Evolutionary conservation across 2,329 filamentous ascomycete genomes (phyloP).

Genomic region (Calycina marina): DNA sequence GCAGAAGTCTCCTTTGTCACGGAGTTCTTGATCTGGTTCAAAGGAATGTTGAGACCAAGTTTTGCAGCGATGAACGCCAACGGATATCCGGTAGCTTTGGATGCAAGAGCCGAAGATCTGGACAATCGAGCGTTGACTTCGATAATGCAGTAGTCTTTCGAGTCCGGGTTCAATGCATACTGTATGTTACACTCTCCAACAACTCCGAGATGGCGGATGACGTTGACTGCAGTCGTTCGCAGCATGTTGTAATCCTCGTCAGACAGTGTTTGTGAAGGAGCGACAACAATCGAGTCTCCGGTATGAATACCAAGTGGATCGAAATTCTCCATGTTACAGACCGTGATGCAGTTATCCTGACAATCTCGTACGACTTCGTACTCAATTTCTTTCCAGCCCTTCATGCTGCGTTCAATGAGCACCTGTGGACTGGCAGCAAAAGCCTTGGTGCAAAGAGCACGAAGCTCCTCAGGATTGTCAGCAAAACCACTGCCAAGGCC

Average conservation of each 20-base stretch:
- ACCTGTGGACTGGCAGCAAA: conserved; percentile 93
- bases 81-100: conserved; percentile 93
- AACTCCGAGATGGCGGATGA: conserved; percentile 91
- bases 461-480: conserved; percentile 67
- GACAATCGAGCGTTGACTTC: conserved; percentile 97
- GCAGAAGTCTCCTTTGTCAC: conserved; percentile 93
- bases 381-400: conserved; percentile 99
- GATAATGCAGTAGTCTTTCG: conserved; percentile 95
- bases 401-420: conserved; percentile 95
- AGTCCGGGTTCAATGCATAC: conserved; percentile 91
- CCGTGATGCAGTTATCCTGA: conserved; percentile 96
- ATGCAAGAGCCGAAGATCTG: conserved; percentile 85
- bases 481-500: conserved; percentile 93
- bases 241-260: conserved; percentile 99
- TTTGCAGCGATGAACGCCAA: conserved; percentile 95
- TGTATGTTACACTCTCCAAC: conserved; percentile 99
- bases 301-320: conserved; percentile 97
- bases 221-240: conserved; percentile 88
- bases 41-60: conserved; percentile 81
- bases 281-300: conserved; percentile 95
- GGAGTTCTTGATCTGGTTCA: conserved; percentile 93
- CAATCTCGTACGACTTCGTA: conserved; percentile 96
- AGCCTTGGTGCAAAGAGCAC: conserved; percentile 84
- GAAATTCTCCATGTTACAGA: conserved; percentile 99
- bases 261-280: conserved; percentile 88